Evolutionary conservation across 805 yeast species (phyloP), one percentile per base, ranked within the genome.

Genomic region (Debaryomyces castellii): DNA sequence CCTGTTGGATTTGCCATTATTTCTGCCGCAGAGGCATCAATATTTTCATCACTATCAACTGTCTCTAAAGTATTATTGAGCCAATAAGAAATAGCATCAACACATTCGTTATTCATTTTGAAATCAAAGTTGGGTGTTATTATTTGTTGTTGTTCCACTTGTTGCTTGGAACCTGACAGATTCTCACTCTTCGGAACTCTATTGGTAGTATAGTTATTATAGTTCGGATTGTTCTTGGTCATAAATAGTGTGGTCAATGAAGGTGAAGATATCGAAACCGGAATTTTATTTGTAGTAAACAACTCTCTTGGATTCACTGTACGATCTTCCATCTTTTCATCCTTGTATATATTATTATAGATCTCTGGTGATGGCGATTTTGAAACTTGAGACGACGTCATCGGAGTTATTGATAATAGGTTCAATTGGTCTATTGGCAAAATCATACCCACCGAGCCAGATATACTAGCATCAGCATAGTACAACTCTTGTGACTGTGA

Each of bases 101-200:
- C 63, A 48, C 74, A 69, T 49, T 70, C 74, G 46, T 69, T 70
- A 47, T 69, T 69, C 67, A 69, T 65, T 33, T 56, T 58, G 39
- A 61, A 58, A 42, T 60, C 58, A 40, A 55, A 53, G 27, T 52
- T 45, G 3, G 53, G 49, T 2, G 48, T 48, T 10, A 28, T 27
- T 32, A 44, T 30, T 35, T 43, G 27, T 21, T 43, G 27, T 21
- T 20, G 30, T 14, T 40, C 14, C 22, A 46, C 30, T 25, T 45
- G 32, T 23, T 14, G 27, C 20, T 16, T 30, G 12, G 34, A 30
- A 17, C 36, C 16, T 28, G 32, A 20, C 27, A 30, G 43, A 30
- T n/a, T 18, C 11, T 14, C 36, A 41, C 16, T 33, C 32, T 44
- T 44, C 11, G 21, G 38, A 9, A 24, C 34, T 30, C 41, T 18